Percentiles rank a stretch among this genome's conserved stretches.
Evolutionary conservation across 208 protist species (phyloP).

Genomic region (Acanthamoeba divionensis): DNA sequence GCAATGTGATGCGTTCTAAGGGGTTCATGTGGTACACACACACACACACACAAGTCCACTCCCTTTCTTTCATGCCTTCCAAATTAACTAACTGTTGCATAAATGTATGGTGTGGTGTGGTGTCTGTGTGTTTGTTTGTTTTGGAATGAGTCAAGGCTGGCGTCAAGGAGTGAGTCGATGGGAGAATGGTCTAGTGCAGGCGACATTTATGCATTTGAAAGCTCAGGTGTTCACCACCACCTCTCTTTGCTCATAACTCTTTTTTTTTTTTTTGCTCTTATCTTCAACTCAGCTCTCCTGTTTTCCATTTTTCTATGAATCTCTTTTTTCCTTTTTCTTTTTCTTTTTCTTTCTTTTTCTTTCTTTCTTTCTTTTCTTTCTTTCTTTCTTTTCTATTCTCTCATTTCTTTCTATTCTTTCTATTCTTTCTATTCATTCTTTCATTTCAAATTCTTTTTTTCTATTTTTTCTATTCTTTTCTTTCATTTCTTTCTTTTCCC

Average conservation of each 20-base stretch:
- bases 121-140: too few relatives aligned
- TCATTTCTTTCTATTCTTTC: neutral
- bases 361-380: neutral
- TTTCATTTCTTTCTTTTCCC: neutral
- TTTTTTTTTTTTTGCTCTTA: neutral
- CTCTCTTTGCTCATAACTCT: conserved; percentile 80
- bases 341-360: neutral
- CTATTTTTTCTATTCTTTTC: neutral
- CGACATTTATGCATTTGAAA: conserved; percentile 53
- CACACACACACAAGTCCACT: neutral
- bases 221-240: conserved; percentile 71
- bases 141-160: too few relatives aligned
- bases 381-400: neutral
- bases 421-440: too few relatives aligned
- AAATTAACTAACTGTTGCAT: neutral
- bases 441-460: neutral
- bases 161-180: neutral
- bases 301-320: neutral
- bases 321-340: neutral
- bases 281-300: neutral
- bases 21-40: conserved; percentile 75
- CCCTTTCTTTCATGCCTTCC: neutral
- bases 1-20: conserved; percentile 72
- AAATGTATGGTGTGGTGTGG: too few relatives aligned
- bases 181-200: conserved; percentile 36